Conservation (phyloP, 1,284 basidiomycete species). For the Grifola frondosa region DNA sequence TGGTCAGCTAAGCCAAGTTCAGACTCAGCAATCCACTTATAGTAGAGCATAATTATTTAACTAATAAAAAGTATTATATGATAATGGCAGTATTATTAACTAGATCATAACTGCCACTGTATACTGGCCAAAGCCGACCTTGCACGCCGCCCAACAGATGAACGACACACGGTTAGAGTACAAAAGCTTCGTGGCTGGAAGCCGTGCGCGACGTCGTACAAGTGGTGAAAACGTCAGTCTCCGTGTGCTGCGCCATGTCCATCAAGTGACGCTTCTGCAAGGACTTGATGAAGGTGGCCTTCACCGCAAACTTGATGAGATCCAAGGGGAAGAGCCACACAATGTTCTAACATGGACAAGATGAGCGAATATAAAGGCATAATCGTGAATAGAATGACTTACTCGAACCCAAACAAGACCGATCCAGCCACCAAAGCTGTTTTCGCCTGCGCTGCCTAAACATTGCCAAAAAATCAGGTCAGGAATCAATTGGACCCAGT, state of each 20-base stretch:
- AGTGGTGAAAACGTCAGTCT: slow-evolving; percentile 72
- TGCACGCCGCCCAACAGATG: slow-evolving; percentile 82
- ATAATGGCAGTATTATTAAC: too few relatives aligned
- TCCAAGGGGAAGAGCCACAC: slow-evolving; percentile 95
- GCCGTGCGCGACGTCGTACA: slow-evolving; percentile 88
- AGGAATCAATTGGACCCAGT: slow-evolving; percentile 28
- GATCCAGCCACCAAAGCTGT: slow-evolving; percentile 90
- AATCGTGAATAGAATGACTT: slow-evolving; percentile 30
- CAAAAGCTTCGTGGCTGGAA: slow-evolving; percentile 89
- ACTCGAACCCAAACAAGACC: slow-evolving; percentile 97
- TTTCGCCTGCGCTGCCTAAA: too few relatives aligned
- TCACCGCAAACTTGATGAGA: slow-evolving; percentile 95
- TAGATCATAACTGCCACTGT: too few relatives aligned
- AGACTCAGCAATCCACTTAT: too few relatives aligned
- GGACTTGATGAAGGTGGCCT: slow-evolving; percentile 85
- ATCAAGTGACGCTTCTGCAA: slow-evolving; percentile 71
- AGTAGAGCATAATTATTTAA: too few relatives aligned
- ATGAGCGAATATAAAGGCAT: slow-evolving; percentile 6
- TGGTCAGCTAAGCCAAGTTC: too few relatives aligned
- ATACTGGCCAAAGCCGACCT: slow-evolving; percentile 83
- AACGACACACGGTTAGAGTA: slow-evolving; percentile 93
- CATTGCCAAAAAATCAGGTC: too few relatives aligned
- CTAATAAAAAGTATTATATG: too few relatives aligned
- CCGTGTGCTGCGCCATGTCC: slow-evolving; percentile 35
- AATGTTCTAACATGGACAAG: slow-evolving; percentile 63